phyloP scores from a whole-genome alignment of 2,329 filamentous ascomycete genomes.

The Ophiosphaerella narmari region DNA sequence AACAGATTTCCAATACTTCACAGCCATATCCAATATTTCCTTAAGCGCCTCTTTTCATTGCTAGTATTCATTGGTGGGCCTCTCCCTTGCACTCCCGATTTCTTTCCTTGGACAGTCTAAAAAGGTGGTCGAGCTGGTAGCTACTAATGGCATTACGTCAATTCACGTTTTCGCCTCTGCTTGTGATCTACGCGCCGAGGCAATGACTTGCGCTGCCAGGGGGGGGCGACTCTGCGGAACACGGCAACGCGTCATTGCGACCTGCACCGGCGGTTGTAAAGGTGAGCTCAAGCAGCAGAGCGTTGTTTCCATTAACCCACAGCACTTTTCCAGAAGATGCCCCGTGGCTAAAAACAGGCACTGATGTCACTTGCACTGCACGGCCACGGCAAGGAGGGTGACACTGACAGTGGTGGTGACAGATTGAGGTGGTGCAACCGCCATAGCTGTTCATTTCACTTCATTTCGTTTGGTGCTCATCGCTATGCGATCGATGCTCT shows the following conservation, averaged over 20 bases:
- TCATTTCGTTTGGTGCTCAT: conserved; percentile 15
- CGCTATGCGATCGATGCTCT: conserved; percentile 13
- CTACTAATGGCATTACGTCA: conserved; percentile 21
- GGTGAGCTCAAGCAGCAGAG: neutral
- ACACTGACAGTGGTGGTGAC: conserved; percentile 7
- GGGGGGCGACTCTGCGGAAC: neutral
- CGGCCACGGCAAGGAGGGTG: conserved; percentile 9
- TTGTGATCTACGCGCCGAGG: neutral
- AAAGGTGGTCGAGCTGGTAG: conserved; percentile 12
- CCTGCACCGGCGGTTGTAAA: neutral
- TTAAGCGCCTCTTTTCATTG: conserved; percentile 14
- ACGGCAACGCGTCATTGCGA: neutral
- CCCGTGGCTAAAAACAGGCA: neutral
- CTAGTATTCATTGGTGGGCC: conserved; percentile 15
- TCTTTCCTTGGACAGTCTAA: conserved; percentile 1
- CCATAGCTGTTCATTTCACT: neutral
- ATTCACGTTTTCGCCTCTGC: conserved; percentile 3
- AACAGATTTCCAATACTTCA: conserved; percentile 12
- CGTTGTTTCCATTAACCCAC: too few relatives aligned
- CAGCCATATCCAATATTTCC: conserved; percentile 11
- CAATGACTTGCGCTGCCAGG: neutral
- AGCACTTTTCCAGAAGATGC: neutral
- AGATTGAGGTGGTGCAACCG: conserved; percentile 23
- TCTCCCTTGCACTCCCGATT: neutral
- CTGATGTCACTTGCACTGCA: conserved; percentile 6